A percentile compares a stretch with the other conserved stretches of the same genome.
Evolutionary conservation across 2,329 filamentous ascomycete genomes (phyloP).

Genomic region (Penicillium sp.): DNA sequence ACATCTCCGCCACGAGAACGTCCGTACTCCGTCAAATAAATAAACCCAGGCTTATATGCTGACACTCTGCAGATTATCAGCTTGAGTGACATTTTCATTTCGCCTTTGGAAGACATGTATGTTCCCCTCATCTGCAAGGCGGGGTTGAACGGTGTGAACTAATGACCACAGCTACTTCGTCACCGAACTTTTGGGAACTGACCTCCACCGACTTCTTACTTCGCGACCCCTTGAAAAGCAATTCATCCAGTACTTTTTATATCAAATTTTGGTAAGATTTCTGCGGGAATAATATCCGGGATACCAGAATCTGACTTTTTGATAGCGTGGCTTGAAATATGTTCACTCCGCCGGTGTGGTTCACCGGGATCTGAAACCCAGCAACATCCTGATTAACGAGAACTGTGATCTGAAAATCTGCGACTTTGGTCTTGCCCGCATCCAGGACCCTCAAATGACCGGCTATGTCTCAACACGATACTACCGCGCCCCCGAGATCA

Average conservation of each 20-base stretch:
- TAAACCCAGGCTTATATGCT: constrained; percentile 8
- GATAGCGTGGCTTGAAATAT: constrained; percentile 92
- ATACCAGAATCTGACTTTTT: constrained; percentile 19
- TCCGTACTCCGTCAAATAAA: constrained; percentile 36
- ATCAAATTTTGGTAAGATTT: constrained; percentile 85
- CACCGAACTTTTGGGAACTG: constrained; percentile 93
- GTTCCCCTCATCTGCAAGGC: constrained; percentile 29
- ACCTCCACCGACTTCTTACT: constrained; percentile 90
- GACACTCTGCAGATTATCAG: constrained; percentile 73
- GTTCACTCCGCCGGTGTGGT: constrained; percentile 98
- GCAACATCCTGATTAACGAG: constrained; percentile 99
- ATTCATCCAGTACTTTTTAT: constrained; percentile 99
- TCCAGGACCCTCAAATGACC: constrained; percentile 99
- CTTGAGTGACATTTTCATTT: constrained; percentile 99
- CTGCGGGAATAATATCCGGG: background rate
- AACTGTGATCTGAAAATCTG: constrained; percentile 99
- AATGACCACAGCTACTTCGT: constrained; percentile 76
- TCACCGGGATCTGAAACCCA: constrained; percentile 95
- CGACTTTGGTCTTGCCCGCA: constrained; percentile 94
- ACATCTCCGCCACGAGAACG: constrained; percentile 95
- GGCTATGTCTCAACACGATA: constrained; percentile 98
- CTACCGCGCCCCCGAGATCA: constrained; percentile 97
- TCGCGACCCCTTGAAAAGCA: constrained; percentile 97
- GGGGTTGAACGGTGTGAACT: constrained; percentile 12
- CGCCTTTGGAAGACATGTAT: constrained; percentile 96